These are phyloP conservation scores for Croton laevigatus DNA, from an alignment of 441 rosid genomes.

Conservation along the genomic window DNA sequence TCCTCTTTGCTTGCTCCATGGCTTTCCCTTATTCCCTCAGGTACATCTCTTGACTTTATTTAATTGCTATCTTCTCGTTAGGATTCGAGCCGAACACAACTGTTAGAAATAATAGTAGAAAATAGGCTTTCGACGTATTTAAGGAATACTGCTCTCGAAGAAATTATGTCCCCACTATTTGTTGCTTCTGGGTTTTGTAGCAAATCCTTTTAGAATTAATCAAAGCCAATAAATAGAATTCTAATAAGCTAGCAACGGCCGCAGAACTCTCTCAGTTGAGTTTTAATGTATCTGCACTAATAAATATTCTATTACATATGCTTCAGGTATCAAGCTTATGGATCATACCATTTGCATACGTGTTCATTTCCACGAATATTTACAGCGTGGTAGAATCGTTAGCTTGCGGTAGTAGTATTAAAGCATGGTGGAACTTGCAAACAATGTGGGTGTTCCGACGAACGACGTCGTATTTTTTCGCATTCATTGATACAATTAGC, in stretches of 20 bases:
- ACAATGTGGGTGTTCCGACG: constrained; percentile 61
- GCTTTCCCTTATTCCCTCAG: constrained; percentile 62
- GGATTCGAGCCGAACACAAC: no score
- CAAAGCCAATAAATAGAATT: no score
- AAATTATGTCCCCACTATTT: no score
- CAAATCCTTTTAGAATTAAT: no score
- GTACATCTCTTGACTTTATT: constrained; percentile 23
- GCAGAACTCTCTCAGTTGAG: no score
- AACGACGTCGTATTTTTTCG: constrained; percentile 56
- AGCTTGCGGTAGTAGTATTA: constrained; percentile 54
- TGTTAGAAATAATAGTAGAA: no score
- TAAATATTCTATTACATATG: background rate
- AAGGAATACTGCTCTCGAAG: no score
- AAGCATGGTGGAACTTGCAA: constrained; percentile 69
- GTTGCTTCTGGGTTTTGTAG: background rate
- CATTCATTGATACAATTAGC: constrained; percentile 36
- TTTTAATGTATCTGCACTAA: no score
- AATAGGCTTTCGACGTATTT: no score
- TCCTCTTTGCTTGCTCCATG: constrained; percentile 51
- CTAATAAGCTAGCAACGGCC: no score
- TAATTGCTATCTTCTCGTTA: background rate
- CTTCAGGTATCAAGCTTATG: constrained; percentile 52
- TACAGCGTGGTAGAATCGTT: constrained; percentile 36
- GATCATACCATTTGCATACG: constrained; percentile 55
- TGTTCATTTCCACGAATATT: constrained; percentile 24